Conservation (phyloP, 2,329 filamentous ascomycete genomes). For the Fusarium sulawesiense region DNA sequence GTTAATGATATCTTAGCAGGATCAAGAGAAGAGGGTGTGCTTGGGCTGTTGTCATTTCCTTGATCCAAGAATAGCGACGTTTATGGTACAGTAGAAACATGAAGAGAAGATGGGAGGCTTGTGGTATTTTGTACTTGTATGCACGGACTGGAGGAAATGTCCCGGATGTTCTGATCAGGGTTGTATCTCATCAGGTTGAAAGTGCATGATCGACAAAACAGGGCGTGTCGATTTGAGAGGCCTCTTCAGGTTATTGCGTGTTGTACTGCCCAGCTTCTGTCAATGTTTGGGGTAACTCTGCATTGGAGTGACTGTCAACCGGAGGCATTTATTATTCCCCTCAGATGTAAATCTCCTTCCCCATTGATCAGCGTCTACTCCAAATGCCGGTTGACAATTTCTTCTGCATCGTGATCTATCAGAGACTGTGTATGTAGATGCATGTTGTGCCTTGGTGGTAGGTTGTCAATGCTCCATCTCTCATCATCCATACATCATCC, state of each 20-base stretch:
- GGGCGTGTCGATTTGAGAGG: slow-evolving; percentile 33
- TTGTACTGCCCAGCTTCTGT: neutral
- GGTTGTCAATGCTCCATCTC: slow-evolving; percentile 12
- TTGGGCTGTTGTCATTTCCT: neutral
- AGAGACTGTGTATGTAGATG: neutral
- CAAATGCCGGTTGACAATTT: neutral
- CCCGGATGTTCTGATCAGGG: neutral
- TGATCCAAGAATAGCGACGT: slow-evolving; percentile 11
- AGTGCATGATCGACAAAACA: slow-evolving; percentile 37
- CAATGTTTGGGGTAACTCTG: slow-evolving; percentile 9
- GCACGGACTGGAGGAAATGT: neutral
- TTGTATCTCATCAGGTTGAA: slow-evolving; percentile 11
- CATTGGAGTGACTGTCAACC: slow-evolving; percentile 10
- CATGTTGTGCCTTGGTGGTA: slow-evolving; percentile 3
- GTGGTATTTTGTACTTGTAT: neutral
- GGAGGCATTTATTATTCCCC: slow-evolving; percentile 18
- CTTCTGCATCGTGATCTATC: neutral
- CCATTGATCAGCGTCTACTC: slow-evolving; percentile 12
- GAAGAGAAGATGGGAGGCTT: neutral
- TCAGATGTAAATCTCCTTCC: slow-evolving; percentile 28
- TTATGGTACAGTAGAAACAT: neutral
- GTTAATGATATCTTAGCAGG: neutral
- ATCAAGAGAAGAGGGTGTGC: neutral
- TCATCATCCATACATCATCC: slow-evolving; percentile 33
- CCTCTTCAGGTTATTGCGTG: neutral